Percentiles rank a stretch among this genome's conserved stretches.
These are phyloP conservation scores for Pterocarpus macrocarpus DNA, from an alignment of 306 rosid genomes.

Conservation along the genomic window DNA sequence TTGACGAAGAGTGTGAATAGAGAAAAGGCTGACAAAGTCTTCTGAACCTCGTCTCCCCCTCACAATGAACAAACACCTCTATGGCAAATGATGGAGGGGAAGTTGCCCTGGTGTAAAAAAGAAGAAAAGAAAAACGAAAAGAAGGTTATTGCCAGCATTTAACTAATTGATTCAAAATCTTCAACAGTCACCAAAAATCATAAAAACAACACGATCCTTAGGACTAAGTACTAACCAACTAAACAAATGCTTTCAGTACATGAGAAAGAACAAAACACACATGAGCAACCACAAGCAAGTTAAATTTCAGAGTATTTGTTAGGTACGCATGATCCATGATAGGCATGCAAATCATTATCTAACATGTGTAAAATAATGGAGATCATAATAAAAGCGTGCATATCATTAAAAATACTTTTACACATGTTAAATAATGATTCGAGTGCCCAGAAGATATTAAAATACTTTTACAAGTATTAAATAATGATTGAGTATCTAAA, in stretches of 20 bases:
- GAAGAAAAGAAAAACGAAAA: not conserved
- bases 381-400: not conserved
- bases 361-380: not conserved
- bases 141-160: constrained; percentile 23
- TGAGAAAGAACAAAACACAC: not conserved
- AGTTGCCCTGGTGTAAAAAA: constrained; percentile 73
- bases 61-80: constrained; percentile 97
- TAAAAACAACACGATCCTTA: not conserved
- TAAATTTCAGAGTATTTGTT: not conserved
- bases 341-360: not conserved
- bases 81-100: constrained; percentile 98
- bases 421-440: not conserved
- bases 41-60: constrained; percentile 98
- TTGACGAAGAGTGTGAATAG: constrained; percentile 96
- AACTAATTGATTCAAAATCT: constrained; percentile 34
- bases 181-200: constrained; percentile 37
- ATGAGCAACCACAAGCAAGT: not conserved
- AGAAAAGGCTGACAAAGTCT: constrained; percentile 97
- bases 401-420: not conserved
- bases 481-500: too few relatives aligned
- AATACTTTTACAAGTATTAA: too few relatives aligned
- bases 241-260: not conserved
- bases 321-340: not conserved
- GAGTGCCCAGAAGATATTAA: not conserved
- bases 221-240: constrained; percentile 6